Evolutionary conservation across 108 stramenopile genomes (phyloP).

Genomic region (Asterionellopsis glacialis): DNA sequence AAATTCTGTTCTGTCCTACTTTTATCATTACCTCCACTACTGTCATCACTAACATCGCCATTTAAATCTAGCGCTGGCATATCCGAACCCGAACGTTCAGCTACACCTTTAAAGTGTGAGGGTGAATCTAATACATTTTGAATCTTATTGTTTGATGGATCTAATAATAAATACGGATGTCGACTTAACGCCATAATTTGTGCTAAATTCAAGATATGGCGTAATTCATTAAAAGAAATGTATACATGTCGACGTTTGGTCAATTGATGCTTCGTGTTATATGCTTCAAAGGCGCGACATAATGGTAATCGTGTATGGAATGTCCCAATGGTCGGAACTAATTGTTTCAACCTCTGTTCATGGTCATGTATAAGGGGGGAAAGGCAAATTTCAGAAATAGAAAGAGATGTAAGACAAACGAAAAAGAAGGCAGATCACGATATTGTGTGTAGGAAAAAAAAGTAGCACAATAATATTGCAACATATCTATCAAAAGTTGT

Average conservation of each 20-base stretch:
- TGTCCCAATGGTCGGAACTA: constrained; percentile 84
- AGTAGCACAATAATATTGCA: no score
- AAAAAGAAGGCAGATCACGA: no score
- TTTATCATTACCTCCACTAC: background rate
- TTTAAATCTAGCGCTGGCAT: background rate
- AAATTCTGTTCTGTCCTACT: background rate
- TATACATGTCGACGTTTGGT: constrained; percentile 78
- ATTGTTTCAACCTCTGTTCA: constrained; percentile 50
- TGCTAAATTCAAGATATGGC: constrained; percentile 88
- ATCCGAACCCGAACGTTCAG: background rate
- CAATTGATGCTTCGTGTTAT: constrained; percentile 81
- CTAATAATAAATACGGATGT: background rate
- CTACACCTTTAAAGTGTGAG: background rate
- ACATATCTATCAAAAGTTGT: no score
- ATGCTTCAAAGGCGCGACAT: constrained; percentile 69
- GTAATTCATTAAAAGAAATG: constrained; percentile 88
- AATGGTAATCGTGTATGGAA: constrained; percentile 86
- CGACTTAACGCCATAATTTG: constrained; percentile 80
- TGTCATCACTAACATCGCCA: background rate
- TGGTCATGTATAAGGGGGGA: no score
- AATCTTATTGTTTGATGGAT: background rate
- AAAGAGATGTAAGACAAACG: background rate
- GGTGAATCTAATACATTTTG: background rate
- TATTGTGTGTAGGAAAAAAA: no score
- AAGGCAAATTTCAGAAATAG: constrained; percentile 5